Evolutionary conservation across 2,329 filamentous ascomycete genomes (phyloP).

Genomic region (Apiospora malaysiana): DNA sequence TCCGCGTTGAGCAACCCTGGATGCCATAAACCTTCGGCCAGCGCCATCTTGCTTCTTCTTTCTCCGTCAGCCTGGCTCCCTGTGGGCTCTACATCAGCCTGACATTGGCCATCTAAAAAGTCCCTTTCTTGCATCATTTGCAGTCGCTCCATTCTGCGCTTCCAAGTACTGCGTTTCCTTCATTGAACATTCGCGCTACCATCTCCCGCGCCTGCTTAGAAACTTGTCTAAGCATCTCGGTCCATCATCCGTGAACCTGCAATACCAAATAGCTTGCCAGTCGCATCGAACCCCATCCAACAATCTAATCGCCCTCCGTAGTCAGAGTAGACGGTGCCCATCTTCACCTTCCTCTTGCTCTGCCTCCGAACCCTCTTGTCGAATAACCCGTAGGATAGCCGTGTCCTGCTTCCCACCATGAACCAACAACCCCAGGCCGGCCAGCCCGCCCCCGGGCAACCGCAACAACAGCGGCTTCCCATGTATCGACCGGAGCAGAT

Average conservation of each 20-base stretch:
- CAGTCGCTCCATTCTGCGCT: background rate
- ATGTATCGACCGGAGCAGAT: slow-evolving; percentile 61
- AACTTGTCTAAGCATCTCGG: background rate
- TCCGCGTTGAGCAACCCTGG: background rate
- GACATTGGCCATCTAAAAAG: background rate
- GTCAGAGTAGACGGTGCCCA: background rate
- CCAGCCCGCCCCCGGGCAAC: slow-evolving; percentile 25
- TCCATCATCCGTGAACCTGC: background rate
- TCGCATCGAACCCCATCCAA: background rate
- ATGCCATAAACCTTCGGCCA: background rate
- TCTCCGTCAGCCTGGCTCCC: background rate
- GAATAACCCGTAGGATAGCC: background rate
- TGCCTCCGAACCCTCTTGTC: background rate
- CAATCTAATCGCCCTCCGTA: background rate
- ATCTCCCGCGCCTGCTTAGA: background rate
- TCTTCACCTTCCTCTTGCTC: background rate
- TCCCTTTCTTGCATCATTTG: background rate
- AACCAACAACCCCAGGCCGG: background rate
- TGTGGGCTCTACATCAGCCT: background rate
- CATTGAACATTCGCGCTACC: background rate
- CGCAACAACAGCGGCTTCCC: slow-evolving; percentile 33
- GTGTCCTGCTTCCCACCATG: background rate
- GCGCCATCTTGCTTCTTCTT: background rate
- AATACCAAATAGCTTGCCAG: background rate
- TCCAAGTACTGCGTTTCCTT: background rate